A percentile compares a stretch with the other conserved stretches of the same genome.
phyloP scores from a whole-genome alignment of 495 filamentous ascomycete species.

The Trichocladium uniseriatum region DNA sequence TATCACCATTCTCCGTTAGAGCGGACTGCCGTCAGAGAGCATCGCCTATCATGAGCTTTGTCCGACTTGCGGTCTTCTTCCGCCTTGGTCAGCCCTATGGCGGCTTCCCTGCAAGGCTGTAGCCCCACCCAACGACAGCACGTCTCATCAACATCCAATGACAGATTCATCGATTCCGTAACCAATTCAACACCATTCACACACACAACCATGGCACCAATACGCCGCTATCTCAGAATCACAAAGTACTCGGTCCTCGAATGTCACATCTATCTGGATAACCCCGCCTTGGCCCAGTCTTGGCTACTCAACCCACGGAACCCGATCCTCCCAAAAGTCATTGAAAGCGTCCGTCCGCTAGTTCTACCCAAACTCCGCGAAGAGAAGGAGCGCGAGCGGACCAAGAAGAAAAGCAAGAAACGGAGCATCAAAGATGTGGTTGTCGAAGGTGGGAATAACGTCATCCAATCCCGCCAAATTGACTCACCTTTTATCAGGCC shows the following conservation, averaged over 20 bases:
- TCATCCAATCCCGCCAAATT: neutral
- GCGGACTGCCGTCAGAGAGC: too few species aligned
- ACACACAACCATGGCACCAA: conserved; percentile 61
- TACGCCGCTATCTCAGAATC: conserved; percentile 74
- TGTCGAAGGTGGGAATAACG: conserved; percentile 51
- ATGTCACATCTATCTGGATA: conserved; percentile 89
- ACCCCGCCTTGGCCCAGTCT: conserved; percentile 62
- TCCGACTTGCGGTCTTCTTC: too few species aligned
- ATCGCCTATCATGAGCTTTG: too few species aligned
- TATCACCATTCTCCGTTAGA: too few species aligned
- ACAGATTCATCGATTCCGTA: too few species aligned
- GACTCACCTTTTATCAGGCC: neutral
- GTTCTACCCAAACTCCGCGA: conserved; percentile 86
- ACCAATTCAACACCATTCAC: neutral
- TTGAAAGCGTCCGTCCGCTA: conserved; percentile 70
- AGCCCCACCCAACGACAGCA: too few species aligned
- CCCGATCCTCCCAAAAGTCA: conserved; percentile 68
- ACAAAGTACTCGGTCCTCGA: conserved; percentile 87
- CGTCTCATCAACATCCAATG: too few species aligned
- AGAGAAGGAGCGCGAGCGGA: conserved; percentile 60
- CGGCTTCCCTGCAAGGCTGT: too few species aligned
- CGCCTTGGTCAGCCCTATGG: too few species aligned
- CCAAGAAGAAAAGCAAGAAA: conserved; percentile 50
- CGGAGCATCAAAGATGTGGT: conserved; percentile 84
- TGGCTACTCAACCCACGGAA: conserved; percentile 74